Percentiles rank a stretch among this genome's conserved stretches.
These are phyloP conservation scores for Oidiodendron maius DNA, from an alignment of 495 filamentous ascomycete species.

Conservation along the genomic window DNA sequence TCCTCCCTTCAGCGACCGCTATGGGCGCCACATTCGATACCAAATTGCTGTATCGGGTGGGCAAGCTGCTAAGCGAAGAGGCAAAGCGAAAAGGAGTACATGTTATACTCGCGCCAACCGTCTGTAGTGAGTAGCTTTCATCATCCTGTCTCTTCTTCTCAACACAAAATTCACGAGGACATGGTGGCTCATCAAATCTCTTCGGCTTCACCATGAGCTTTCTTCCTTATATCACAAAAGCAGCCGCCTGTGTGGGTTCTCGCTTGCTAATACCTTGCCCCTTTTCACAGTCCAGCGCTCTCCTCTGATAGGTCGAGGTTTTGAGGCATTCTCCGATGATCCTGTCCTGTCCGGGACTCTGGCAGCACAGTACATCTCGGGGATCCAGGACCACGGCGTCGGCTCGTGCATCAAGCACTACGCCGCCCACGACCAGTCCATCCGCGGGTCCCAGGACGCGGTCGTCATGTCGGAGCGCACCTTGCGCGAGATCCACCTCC, in stretches of 20 bases:
- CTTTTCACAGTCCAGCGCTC: too few species aligned
- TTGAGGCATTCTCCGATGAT: slow-evolving; percentile 75
- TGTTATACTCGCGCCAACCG: slow-evolving; percentile 64
- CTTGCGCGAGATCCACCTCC: slow-evolving; percentile 68
- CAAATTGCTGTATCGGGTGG: slow-evolving; percentile 50
- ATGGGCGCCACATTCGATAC: slow-evolving; percentile 66
- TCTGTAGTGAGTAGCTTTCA: too few species aligned
- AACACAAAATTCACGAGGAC: too few species aligned
- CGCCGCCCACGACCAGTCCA: slow-evolving; percentile 71
- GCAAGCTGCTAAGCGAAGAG: slow-evolving; percentile 59
- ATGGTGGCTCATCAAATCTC: too few species aligned
- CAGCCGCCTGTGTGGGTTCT: too few species aligned
- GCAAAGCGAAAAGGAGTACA: slow-evolving; percentile 62
- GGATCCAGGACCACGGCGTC: slow-evolving; percentile 62
- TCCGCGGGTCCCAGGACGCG: too few species aligned
- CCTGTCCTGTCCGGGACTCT: slow-evolving; percentile 61
- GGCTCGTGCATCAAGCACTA: slow-evolving; percentile 72
- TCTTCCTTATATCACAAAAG: too few species aligned
- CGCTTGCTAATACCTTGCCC: too few species aligned
- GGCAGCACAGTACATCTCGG: slow-evolving; percentile 57
- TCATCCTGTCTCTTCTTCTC: too few species aligned
- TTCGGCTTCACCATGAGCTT: too few species aligned
- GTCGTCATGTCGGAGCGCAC: too few species aligned
- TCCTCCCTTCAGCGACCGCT: too few species aligned
- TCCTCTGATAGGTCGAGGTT: slow-evolving; percentile 68